Evolutionary conservation across 2,329 filamentous ascomycete genomes (phyloP), one percentile per base, ranked within the genome.

Genomic region (Monilinia polystroma): DNA sequence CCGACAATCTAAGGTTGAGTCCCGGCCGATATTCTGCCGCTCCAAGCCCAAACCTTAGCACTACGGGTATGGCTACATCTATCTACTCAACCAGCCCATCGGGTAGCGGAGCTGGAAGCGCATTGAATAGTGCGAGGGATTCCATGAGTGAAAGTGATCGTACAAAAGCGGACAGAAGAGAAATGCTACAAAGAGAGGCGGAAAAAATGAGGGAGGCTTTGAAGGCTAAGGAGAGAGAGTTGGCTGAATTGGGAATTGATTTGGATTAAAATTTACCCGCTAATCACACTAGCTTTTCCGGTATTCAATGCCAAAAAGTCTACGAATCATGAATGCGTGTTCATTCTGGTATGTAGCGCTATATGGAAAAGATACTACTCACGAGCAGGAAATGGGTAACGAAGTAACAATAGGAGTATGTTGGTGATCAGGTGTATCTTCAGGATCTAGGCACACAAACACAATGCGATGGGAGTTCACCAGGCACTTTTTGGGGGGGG

Each of bases 101-200:
- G 73, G 80, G 57, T 76, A 77, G 57, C 73, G 73, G 62, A 71
- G 75, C 59, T 63, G 66, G 35, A 58, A 80, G 66, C 75, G 72
- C 64, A 69, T 71, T 41, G 65, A 69, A 51, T 71, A 73, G 58
- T 73, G 72, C 23, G 55, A 76, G 74, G 64, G 76, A 76, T 52
- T 76, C 77, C 12, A 38, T 54, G 14, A 78, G 72, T 14, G 83
- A 86, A 41, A 78, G 77, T n/a, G 84, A 85, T 41, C 80, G 80
- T 18, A 75, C 80, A 10, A 88, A 85, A 72, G 82, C 84, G 4
- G 88, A 90, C 70, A 83, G 87, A 66, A 83, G 89, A 59, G 85
- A 85, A 11, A 84, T 87, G 58, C 79, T 96, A 59, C 84, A 89
- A 75, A 82, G 87, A 32, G 91, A 96, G 76, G 87, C 90, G 0